Evolutionary conservation across 2,329 filamentous ascomycete species (phyloP).

Genomic region (Elsinoe arachidis): DNA sequence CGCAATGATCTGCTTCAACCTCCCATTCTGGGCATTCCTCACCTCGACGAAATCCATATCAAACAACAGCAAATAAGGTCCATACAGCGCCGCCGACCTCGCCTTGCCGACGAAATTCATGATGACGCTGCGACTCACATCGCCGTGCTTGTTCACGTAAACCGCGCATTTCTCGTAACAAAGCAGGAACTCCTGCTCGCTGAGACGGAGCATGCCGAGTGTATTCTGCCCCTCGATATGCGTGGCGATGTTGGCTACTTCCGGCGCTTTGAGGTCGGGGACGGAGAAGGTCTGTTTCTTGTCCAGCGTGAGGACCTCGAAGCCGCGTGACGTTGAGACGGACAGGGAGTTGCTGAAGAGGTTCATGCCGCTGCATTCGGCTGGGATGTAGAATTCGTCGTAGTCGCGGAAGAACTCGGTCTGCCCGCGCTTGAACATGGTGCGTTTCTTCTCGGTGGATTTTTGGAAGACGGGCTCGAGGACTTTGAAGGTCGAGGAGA

Average conservation of each 20-base stretch:
- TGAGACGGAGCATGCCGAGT: conserved; percentile 92
- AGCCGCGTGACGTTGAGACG: conserved; percentile 81
- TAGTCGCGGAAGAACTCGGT: conserved; percentile 97
- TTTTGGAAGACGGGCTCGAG: conserved; percentile 94
- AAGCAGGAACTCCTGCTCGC: conserved; percentile 78
- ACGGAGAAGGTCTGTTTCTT: conserved; percentile 95
- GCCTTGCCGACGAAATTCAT: conserved; percentile 99
- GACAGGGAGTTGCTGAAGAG: conserved; percentile 92
- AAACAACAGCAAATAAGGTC: conserved; percentile 85
- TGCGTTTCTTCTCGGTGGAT: conserved; percentile 71
- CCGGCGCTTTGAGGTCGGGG: conserved; percentile 70
- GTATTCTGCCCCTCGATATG: conserved; percentile 77
- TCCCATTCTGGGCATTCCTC: conserved; percentile 89
- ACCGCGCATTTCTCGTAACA: conserved; percentile 95
- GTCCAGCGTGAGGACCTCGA: conserved; percentile 92
- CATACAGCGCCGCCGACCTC: conserved; percentile 76
- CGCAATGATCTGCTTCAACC: conserved; percentile 86
- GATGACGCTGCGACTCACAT: conserved; percentile 85
- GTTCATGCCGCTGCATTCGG: conserved; percentile 90
- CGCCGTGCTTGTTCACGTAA: conserved; percentile 96
- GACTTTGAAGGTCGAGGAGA: conserved; percentile 91
- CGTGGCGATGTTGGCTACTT: conserved; percentile 74
- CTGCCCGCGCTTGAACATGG: conserved; percentile 59
- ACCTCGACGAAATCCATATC: conserved; percentile 97
- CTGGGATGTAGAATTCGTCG: conserved; percentile 96